Base-by-base conservation (phyloP, 345 rosid species). In the Pseudoturritis turrita region DNA sequence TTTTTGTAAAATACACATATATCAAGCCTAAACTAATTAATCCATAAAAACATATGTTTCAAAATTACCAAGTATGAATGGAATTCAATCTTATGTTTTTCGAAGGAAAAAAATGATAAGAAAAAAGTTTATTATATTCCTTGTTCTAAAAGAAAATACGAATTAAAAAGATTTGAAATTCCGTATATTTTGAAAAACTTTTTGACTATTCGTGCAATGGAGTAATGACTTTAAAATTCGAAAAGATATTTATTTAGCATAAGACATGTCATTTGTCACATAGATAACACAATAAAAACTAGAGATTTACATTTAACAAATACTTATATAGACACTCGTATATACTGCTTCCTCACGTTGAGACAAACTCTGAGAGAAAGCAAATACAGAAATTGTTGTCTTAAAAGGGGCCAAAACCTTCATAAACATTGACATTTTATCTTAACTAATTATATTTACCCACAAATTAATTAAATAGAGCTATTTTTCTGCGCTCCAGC, bases 371-470 rank as follows among this genome's bases (percentile, higher is more conserved):
- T 28, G 19, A 60, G 5, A 29, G 53, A 12, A 60, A 63, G 22
- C 63, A 72, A 62, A 41, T 17, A 52, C 60, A 51, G 67, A 62
- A 62, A 62, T 7, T 51, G 56, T 19, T 50, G 46, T 35, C 18
- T 45, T 26, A 26, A 28, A 1, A 25, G 12, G 40, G 28, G 23
- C 39, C 41, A 29, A 70, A 71, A 45, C 75, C 54, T 61, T 39
- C 43, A 53, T 72, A 54, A 33, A 54, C 47, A 72, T 4, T 36
- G 45, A 28, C 62, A 62, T 40, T 26, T 55, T 7, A 33, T 55
- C 50, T 55, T 45, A 54, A 49, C 67, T 25, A 41, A 41, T 11
- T 23, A 19, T 64, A 77, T 65, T 23, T 65, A 71, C 63, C 36
- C 70, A 61, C 55, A 65, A 71, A 47, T 39, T n/a, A 58, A 55